These are phyloP conservation scores for Rusavskia elegans DNA, from an alignment of 495 filamentous ascomycete genomes.

Conservation along the genomic window DNA sequence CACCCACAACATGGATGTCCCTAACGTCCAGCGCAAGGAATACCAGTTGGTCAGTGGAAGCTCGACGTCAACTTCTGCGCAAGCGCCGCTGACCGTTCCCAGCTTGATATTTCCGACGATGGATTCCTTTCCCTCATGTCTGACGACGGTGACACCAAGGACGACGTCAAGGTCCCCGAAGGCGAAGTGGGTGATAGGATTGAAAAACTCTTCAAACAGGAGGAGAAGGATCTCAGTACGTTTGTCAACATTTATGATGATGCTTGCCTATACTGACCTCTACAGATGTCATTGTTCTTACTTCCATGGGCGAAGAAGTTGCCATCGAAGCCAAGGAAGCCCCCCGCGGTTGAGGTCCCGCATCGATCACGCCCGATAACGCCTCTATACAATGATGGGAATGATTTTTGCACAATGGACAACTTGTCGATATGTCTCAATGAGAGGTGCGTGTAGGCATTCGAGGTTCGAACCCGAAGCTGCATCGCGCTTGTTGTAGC, in stretches of 20 bases:
- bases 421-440: neutral
- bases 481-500: conserved; percentile 1
- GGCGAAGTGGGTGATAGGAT: conserved; percentile 76
- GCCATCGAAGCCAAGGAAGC: conserved; percentile 91
- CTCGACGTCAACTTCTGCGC: neutral
- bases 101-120: conserved; percentile 84
- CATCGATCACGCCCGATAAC: neutral
- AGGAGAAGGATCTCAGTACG: conserved; percentile 77
- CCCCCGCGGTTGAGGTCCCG: conserved; percentile 22
- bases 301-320: conserved; percentile 89
- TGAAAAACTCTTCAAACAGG: conserved; percentile 51
- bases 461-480: neutral
- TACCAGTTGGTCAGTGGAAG: conserved; percentile 59
- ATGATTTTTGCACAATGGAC: neutral
- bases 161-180: conserved; percentile 88
- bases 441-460: neutral
- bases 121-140: conserved; percentile 80
- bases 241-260: conserved; percentile 1
- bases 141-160: conserved; percentile 68
- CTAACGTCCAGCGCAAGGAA: conserved; percentile 74
- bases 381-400: neutral
- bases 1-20: conserved; percentile 99
- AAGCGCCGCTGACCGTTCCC: conserved; percentile 2
- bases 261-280: conserved; percentile 2
- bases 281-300: conserved; percentile 75